These are phyloP conservation scores for Biancaea sappan DNA, from an alignment of 306 rosid genomes.

Conservation along the genomic window DNA sequence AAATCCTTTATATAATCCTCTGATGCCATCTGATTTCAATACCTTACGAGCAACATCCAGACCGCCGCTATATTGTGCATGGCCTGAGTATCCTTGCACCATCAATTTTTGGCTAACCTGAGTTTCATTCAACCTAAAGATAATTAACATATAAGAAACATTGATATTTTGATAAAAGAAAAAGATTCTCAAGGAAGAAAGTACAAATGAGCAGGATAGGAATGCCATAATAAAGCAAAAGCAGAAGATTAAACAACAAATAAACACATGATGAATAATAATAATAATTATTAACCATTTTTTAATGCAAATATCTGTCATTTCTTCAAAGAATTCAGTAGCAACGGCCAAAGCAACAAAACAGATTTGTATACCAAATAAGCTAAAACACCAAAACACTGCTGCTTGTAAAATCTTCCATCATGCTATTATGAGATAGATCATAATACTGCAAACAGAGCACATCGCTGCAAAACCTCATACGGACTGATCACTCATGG, in stretches of 20 bases:
- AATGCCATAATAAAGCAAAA: background rate
- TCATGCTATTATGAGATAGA: conserved; percentile 7
- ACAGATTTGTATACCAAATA: background rate
- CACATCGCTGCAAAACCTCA: background rate
- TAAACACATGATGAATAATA: background rate
- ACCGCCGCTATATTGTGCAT: conserved; percentile 77
- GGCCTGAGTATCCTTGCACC: conserved; percentile 96
- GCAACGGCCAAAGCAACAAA: background rate
- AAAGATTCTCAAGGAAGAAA: background rate
- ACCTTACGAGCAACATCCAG: conserved; percentile 81
- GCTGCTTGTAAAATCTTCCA: conserved; percentile 6
- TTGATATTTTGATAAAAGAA: background rate
- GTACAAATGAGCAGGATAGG: conserved; percentile 14
- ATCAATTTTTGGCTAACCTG: conserved; percentile 91
- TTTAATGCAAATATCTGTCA: conserved; percentile 10
- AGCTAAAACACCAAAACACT: conserved; percentile 9
- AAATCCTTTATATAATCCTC: conserved; percentile 88
- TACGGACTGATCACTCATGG: too few relatives aligned
- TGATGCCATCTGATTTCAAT: conserved; percentile 64
- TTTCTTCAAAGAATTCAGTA: conserved; percentile 15
- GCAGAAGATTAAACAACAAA: background rate
- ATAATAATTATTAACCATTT: background rate
- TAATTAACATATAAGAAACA: conserved; percentile 17
- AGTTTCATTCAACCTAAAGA: conserved; percentile 20
- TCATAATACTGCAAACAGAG: background rate